Conservation (phyloP, 1,139 yeast genomes). For the Yamadazyma siamensis region DNA sequence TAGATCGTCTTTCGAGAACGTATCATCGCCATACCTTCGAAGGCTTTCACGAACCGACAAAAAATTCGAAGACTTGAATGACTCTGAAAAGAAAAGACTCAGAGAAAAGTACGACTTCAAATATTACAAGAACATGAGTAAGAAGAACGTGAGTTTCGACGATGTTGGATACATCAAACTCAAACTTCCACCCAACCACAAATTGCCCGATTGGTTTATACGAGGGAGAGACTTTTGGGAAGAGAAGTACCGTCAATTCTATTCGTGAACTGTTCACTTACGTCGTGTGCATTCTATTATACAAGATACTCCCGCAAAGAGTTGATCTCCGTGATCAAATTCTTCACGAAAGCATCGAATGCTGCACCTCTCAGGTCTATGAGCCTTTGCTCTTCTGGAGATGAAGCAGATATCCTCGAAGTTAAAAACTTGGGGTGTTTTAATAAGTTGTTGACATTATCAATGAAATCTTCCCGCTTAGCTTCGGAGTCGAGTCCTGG, state of each 20-base stretch:
- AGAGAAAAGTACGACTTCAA: constrained; percentile 28
- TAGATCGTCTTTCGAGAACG: constrained; percentile 22
- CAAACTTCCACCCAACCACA: constrained; percentile 56
- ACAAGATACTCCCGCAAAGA: constrained; percentile 50
- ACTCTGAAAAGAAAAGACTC: constrained; percentile 19
- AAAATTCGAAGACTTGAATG: constrained; percentile 12
- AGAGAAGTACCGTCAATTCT: constrained; percentile 11
- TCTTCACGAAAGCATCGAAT: constrained; percentile 41
- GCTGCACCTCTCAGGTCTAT: constrained; percentile 44
- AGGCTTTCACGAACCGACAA: constrained; percentile 10
- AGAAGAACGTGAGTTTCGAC: constrained; percentile 28
- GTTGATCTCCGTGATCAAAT: constrained; percentile 52
- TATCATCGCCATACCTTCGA: constrained; percentile 3
- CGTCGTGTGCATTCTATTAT: too few relatives aligned
- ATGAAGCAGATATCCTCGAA: constrained; percentile 62
- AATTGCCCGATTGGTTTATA: constrained; percentile 71
- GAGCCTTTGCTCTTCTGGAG: constrained; percentile 59
- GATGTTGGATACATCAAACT: constrained; percentile 42
- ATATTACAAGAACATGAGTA: constrained; percentile 36
- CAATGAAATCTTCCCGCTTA: constrained; percentile 55
- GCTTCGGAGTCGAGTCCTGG: constrained; percentile 61
- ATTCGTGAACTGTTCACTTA: too few relatives aligned
- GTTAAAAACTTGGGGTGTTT: constrained; percentile 84
- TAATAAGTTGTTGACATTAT: constrained; percentile 62
- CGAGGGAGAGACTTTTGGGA: constrained; percentile 66